Percentiles rank a stretch among this genome's conserved stretches.
These are phyloP conservation scores for Lachnellula suecica DNA, from an alignment of 2,329 filamentous ascomycete genomes.

Conservation along the genomic window DNA sequence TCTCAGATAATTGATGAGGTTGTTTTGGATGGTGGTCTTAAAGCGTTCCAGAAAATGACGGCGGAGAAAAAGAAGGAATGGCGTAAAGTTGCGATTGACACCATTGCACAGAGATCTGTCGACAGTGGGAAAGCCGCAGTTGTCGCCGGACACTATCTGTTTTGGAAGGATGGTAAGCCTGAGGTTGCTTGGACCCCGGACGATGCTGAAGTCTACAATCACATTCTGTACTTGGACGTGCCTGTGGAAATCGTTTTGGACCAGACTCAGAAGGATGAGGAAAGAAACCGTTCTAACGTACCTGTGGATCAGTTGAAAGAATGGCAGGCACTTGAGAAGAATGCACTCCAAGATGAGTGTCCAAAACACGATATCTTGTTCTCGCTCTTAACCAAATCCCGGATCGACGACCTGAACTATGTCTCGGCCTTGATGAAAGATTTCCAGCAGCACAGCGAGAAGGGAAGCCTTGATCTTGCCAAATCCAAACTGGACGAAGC, in stretches of 20 bases:
- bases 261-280: slow-evolving; percentile 38
- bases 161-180: slow-evolving; percentile 45
- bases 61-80: slow-evolving; percentile 36
- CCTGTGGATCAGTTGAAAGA: slow-evolving; percentile 39
- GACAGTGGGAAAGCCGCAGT: slow-evolving; percentile 39
- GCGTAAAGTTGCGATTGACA: slow-evolving; percentile 46
- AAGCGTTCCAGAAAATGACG: slow-evolving; percentile 42
- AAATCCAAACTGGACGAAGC: slow-evolving; percentile 8
- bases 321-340: slow-evolving; percentile 48
- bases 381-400: slow-evolving; percentile 3
- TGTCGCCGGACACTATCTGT: slow-evolving; percentile 55
- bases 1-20: slow-evolving; percentile 45
- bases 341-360: slow-evolving; percentile 44
- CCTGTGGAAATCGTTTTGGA: slow-evolving; percentile 36
- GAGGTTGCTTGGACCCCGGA: slow-evolving; percentile 40
- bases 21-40: slow-evolving; percentile 46
- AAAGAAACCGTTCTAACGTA: slow-evolving; percentile 34
- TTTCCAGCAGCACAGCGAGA: slow-evolving; percentile 39
- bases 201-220: slow-evolving; percentile 50
- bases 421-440: slow-evolving; percentile 35
- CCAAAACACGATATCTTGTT: slow-evolving; percentile 39
- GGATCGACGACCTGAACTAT: slow-evolving; percentile 11
- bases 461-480: slow-evolving; percentile 34
- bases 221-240: slow-evolving; percentile 57
- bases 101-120: slow-evolving; percentile 40